phyloP scores from a whole-genome alignment of 805 yeast genomes.

The Metschnikowia amazonensis region DNA sequence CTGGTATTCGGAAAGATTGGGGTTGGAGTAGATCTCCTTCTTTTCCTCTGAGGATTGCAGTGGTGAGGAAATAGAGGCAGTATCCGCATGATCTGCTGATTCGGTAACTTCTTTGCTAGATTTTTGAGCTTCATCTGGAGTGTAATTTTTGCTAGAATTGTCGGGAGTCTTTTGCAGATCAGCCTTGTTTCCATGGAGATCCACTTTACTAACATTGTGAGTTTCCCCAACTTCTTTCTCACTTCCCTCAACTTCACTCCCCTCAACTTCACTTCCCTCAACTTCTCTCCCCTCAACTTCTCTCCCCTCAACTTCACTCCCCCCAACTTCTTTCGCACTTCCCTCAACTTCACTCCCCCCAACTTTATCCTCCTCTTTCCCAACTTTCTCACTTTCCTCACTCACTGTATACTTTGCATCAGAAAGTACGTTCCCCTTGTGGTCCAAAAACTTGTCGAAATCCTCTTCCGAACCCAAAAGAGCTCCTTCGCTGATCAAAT shows the following conservation, averaged over 20 bases:
- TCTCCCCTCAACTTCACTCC: too few relatives aligned
- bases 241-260: too few relatives aligned
- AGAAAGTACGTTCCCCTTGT: slow-evolving; percentile 50
- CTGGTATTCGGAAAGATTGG: slow-evolving; percentile 44
- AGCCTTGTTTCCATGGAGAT: too few relatives aligned
- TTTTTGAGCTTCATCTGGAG: neutral
- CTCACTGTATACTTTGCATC: slow-evolving; percentile 32
- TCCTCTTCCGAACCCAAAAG: slow-evolving; percentile 49
- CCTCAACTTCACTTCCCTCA: too few relatives aligned
- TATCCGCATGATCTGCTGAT: neutral
- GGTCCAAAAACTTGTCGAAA: slow-evolving; percentile 50
- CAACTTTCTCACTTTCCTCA: neutral
- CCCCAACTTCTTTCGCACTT: neutral
- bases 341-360: neutral
- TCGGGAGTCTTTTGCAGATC: too few relatives aligned
- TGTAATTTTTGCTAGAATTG: too few relatives aligned
- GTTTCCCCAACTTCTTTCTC: too few relatives aligned
- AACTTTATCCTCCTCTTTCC: neutral
- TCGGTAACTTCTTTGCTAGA: neutral
- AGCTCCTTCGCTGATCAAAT: slow-evolving; percentile 45
- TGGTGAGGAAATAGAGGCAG: slow-evolving; percentile 6
- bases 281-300: too few relatives aligned
- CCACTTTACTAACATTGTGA: too few relatives aligned
- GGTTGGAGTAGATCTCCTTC: slow-evolving; percentile 33
- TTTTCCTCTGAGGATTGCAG: neutral